Percentiles rank a stretch among this genome's conserved stretches.
Evolutionary conservation across 208 protist genomes (phyloP).

Genomic region (Vickermania spadyakhi): DNA sequence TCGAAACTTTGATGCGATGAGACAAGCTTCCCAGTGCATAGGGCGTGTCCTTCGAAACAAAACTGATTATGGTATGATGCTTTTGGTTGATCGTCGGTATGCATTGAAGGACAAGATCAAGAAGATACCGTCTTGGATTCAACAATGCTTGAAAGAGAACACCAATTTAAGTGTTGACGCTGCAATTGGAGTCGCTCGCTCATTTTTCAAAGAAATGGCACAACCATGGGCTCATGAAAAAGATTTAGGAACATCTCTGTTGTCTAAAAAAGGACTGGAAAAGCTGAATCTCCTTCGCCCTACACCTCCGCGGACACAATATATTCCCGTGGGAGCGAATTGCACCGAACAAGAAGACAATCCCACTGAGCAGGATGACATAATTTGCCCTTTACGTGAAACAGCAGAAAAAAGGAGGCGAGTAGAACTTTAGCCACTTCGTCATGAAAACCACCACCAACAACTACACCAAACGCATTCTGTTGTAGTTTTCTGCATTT

Average conservation of each 20-base stretch:
- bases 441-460: background rate
- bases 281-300: slow-evolving; percentile 27
- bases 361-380: too few relatives aligned
- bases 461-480: slow-evolving; percentile 1
- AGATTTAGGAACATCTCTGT: slow-evolving; percentile 81
- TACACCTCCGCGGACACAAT: slow-evolving; percentile 11
- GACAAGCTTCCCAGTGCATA: slow-evolving; percentile 98
- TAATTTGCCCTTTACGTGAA: too few relatives aligned
- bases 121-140: slow-evolving; percentile 90
- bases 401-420: too few relatives aligned
- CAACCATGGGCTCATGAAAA: slow-evolving; percentile 88
- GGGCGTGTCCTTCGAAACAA: slow-evolving; percentile 98
- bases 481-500: too few relatives aligned
- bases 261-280: slow-evolving; percentile 35
- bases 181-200: slow-evolving; percentile 76
- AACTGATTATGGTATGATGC: slow-evolving; percentile 99
- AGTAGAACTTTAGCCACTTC: too few relatives aligned
- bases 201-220: slow-evolving; percentile 94
- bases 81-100: slow-evolving; percentile 97
- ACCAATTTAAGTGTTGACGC: slow-evolving; percentile 87
- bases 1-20: slow-evolving; percentile 98
- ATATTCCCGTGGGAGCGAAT: too few relatives aligned
- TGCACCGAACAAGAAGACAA: background rate
- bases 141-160: slow-evolving; percentile 84
- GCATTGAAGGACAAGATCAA: slow-evolving; percentile 91